Conservation (phyloP, 352 stramenopile species). For the Phytophthora agathidicida region DNA sequence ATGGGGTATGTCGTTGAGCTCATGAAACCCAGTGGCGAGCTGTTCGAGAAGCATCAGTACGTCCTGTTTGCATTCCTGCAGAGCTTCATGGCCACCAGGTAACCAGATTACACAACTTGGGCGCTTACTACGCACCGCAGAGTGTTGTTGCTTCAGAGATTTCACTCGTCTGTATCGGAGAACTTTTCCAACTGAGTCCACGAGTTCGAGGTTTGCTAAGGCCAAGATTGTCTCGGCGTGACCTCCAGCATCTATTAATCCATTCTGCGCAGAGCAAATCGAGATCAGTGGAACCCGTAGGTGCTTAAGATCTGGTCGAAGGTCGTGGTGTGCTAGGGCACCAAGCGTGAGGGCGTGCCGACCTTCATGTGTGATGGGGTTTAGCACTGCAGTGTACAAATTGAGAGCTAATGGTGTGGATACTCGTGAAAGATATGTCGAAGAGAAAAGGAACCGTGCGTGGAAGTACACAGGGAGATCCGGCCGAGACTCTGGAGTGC, state of each 20-base stretch:
- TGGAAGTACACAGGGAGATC: constrained; percentile 97
- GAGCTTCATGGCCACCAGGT: constrained; percentile 92
- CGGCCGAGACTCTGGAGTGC: constrained; percentile 88
- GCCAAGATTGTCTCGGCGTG: constrained; percentile 85
- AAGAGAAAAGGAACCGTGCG: constrained; percentile 93
- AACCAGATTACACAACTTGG: constrained; percentile 82
- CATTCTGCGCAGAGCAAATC: constrained; percentile 89
- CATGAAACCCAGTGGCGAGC: constrained; percentile 94
- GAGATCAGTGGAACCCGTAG: constrained; percentile 86
- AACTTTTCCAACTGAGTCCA: constrained; percentile 85
- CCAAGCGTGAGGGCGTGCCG: constrained; percentile 91
- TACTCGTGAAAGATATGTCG: constrained; percentile 91
- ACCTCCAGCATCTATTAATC: constrained; percentile 77
- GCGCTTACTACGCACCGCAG: constrained; percentile 20
- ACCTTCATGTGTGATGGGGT: constrained; percentile 93
- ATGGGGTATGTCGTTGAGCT: constrained; percentile 77
- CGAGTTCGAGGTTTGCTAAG: constrained; percentile 52
- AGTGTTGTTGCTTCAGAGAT: constrained; percentile 19
- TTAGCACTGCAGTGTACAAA: constrained; percentile 95
- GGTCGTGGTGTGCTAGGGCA: constrained; percentile 85
- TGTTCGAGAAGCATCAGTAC: constrained; percentile 92
- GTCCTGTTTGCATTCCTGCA: constrained; percentile 93
- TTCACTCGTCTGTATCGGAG: constrained; percentile 42
- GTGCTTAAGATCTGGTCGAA: constrained; percentile 46
- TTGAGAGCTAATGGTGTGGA: constrained; percentile 95